Percentiles rank a stretch among this genome's conserved stretches.
These are phyloP conservation scores for Corrigiola litoralis DNA, from an alignment of 179 eudicot species.

Conservation along the genomic window DNA sequence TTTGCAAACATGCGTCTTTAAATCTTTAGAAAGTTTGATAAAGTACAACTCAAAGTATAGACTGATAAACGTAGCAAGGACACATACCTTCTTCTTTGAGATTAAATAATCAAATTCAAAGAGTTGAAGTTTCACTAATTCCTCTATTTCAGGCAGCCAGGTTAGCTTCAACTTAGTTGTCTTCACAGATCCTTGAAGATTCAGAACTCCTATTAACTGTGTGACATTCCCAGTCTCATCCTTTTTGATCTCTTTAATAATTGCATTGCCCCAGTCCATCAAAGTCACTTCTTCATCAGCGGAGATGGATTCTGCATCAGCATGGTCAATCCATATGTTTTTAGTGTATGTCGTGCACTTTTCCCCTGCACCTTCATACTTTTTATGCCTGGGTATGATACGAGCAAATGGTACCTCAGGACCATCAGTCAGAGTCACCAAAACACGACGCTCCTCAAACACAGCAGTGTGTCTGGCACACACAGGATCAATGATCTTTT, in stretches of 20 bases:
- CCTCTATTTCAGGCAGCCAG: slow-evolving; percentile 74
- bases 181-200: slow-evolving; percentile 91
- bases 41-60: not conserved
- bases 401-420: slow-evolving; percentile 73
- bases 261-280: slow-evolving; percentile 99
- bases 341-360: slow-evolving; percentile 78
- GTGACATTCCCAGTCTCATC: slow-evolving; percentile 61
- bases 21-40: no score
- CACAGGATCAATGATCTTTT: slow-evolving; percentile 90
- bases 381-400: slow-evolving; percentile 72
- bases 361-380: slow-evolving; percentile 78
- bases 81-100: slow-evolving; percentile 80
- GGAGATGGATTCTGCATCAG: slow-evolving; percentile 70
- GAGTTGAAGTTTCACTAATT: slow-evolving; percentile 62
- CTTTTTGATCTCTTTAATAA: slow-evolving; percentile 69
- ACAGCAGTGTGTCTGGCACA: slow-evolving; percentile 94
- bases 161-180: slow-evolving; percentile 92
- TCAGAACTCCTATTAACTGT: slow-evolving; percentile 66
- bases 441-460: slow-evolving; percentile 56
- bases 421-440: slow-evolving; percentile 62
- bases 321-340: slow-evolving; percentile 78
- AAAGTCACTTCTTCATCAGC: slow-evolving; percentile 81
- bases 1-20: no score
- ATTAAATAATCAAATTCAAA: slow-evolving; percentile 84
- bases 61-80: not conserved